Conservation (phyloP, 257 asterid species). For the Sherardia arvensis region DNA sequence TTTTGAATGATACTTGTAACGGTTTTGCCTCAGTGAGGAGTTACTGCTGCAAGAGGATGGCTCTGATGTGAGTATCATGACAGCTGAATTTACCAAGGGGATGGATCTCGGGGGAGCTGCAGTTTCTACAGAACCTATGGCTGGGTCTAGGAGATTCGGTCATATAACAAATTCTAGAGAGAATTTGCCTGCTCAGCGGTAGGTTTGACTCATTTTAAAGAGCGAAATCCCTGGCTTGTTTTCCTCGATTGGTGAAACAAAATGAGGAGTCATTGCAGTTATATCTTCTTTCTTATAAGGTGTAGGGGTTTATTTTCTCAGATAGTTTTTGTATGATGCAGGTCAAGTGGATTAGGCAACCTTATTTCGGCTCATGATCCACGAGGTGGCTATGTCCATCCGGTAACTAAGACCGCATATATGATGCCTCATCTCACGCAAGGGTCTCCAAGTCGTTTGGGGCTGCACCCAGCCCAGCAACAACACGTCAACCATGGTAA, state of each 20-base stretch:
- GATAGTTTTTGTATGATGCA: neutral
- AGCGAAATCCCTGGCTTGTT: no score
- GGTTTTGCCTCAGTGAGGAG: conserved; percentile 64
- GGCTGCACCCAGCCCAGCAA: conserved; percentile 49
- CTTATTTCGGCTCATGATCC: conserved; percentile 41
- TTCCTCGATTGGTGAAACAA: neutral
- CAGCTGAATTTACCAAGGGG: conserved; percentile 58
- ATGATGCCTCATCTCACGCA: conserved; percentile 47
- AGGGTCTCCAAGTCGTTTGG: conserved; percentile 62
- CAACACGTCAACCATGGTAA: conserved; percentile 46
- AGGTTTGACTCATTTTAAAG: conserved; percentile 16
- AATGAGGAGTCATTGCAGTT: no score
- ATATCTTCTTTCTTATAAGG: no score
- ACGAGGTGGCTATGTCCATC: conserved; percentile 35
- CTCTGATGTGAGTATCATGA: conserved; percentile 52
- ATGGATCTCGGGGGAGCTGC: conserved; percentile 52
- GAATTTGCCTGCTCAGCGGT: conserved; percentile 48
- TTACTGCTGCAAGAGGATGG: conserved; percentile 82
- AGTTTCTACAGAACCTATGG: conserved; percentile 35
- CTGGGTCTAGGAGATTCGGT: conserved; percentile 47
- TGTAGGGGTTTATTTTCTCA: no score
- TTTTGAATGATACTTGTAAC: neutral
- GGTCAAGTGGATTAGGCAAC: conserved; percentile 46
- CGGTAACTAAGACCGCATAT: conserved; percentile 39
- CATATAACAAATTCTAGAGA: conserved; percentile 34